Percentiles rank a stretch among this genome's conserved stretches.
These are phyloP conservation scores for Pythium brassicae DNA, from an alignment of 352 stramenopile genomes.

Conservation along the genomic window DNA sequence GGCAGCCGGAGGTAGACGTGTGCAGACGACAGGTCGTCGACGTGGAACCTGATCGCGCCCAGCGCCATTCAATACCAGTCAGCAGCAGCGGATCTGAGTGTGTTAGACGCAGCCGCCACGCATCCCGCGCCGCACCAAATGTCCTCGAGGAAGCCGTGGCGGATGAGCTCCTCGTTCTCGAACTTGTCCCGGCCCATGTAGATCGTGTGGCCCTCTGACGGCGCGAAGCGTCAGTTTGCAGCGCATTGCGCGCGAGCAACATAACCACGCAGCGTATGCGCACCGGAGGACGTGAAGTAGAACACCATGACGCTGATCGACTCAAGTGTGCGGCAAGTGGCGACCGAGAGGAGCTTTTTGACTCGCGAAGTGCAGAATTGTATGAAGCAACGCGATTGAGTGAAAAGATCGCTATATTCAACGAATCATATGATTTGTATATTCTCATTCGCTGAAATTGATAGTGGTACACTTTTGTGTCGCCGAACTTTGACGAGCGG, in stretches of 20 bases:
- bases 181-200: conserved; percentile 99
- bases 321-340: neutral
- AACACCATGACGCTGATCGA: conserved; percentile 48
- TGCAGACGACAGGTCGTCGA: conserved; percentile 97
- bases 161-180: conserved; percentile 99
- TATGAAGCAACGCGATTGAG: too few relatives aligned
- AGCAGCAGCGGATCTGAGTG: neutral
- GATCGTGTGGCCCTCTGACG: conserved; percentile 84
- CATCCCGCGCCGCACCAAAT: conserved; percentile 72
- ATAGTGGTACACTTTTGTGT: too few relatives aligned
- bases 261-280: conserved; percentile 8
- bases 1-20: conserved; percentile 98
- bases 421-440: too few relatives aligned
- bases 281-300: conserved; percentile 83
- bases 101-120: too few relatives aligned
- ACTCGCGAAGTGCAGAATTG: too few relatives aligned
- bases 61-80: neutral
- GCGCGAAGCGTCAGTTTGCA: too few relatives aligned
- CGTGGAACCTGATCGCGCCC: conserved; percentile 86
- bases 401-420: too few relatives aligned
- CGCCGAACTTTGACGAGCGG: too few relatives aligned
- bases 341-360: neutral
- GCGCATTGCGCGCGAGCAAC: too few relatives aligned
- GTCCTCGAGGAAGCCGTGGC: conserved; percentile 95
- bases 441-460: too few relatives aligned